These are phyloP conservation scores for Euptelea pleiosperma DNA, from an alignment of 164 flowering plant genomes.

Conservation along the genomic window DNA sequence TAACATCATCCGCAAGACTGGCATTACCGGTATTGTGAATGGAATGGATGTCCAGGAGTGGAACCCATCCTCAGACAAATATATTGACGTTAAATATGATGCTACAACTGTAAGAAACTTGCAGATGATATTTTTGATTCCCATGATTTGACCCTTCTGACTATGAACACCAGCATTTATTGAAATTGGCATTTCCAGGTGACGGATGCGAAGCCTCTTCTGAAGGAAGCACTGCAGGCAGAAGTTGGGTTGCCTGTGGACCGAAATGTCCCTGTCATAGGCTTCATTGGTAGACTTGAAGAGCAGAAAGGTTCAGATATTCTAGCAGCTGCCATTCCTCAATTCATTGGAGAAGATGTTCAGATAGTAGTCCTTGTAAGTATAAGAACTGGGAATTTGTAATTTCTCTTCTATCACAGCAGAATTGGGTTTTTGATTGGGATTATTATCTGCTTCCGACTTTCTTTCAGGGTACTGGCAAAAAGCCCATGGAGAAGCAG, in stretches of 20 bases:
- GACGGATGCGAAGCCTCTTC: slow-evolving; percentile 60
- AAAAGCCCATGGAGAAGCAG: slow-evolving; percentile 74
- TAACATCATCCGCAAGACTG: slow-evolving; percentile 38
- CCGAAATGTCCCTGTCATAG: slow-evolving; percentile 65
- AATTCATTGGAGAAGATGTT: slow-evolving; percentile 53
- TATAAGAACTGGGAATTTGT: neutral
- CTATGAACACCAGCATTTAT: neutral
- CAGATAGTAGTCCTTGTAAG: slow-evolving; percentile 82
- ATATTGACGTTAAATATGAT: slow-evolving; percentile 54
- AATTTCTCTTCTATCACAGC: neutral
- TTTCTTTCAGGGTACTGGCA: slow-evolving; percentile 78
- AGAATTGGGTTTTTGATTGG: neutral
- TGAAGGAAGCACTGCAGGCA: slow-evolving; percentile 90
- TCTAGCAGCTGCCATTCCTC: slow-evolving; percentile 64
- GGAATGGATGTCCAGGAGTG: slow-evolving; percentile 98
- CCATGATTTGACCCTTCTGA: neutral
- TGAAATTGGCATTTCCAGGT: slow-evolving; percentile 41
- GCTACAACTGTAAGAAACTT: slow-evolving; percentile 61
- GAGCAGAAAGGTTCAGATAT: slow-evolving; percentile 98
- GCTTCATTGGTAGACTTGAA: slow-evolving; percentile 93
- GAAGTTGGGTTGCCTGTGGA: slow-evolving; percentile 85
- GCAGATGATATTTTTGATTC: neutral
- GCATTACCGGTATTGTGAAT: slow-evolving; percentile 66
- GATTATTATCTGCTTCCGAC: neutral
- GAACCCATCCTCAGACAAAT: slow-evolving; percentile 78